Evolutionary conservation across 768 basidiomycete species (phyloP).

Genomic region (Collybiopsis confluens): DNA sequence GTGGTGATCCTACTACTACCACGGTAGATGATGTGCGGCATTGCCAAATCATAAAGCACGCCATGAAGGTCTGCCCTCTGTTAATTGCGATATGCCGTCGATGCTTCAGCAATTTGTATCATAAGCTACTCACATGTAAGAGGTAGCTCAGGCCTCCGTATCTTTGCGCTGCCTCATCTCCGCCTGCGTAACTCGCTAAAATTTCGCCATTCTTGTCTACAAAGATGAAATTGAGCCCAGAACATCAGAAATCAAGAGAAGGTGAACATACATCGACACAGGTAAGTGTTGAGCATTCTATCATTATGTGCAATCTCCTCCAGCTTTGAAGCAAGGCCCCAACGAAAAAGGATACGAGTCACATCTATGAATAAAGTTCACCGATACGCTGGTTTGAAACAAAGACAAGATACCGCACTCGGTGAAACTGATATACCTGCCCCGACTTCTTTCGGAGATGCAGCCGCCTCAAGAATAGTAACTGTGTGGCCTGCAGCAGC

Average conservation of each 20-base stretch:
- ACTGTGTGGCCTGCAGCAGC: slow-evolving; percentile 35
- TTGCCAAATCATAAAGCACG: slow-evolving; percentile 21
- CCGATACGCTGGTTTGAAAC: not conserved
- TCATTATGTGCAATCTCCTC: not conserved
- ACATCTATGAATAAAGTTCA: not conserved
- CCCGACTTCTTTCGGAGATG: slow-evolving; percentile 28
- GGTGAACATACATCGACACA: slow-evolving; percentile 1
- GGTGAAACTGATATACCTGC: slow-evolving; percentile 34
- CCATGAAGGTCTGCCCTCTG: slow-evolving; percentile 37
- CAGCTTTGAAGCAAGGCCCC: not conserved
- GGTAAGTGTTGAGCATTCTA: not conserved
- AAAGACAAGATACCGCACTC: not conserved
- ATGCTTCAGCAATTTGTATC: slow-evolving; percentile 4
- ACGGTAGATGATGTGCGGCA: slow-evolving; percentile 21
- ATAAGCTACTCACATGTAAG: slow-evolving; percentile 22
- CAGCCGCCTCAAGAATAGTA: slow-evolving; percentile 34
- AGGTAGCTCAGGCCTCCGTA: slow-evolving; percentile 35
- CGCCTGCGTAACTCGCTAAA: not conserved
- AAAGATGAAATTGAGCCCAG: not conserved
- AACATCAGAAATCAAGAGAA: too few relatives aligned
- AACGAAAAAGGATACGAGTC: slow-evolving; percentile 2
- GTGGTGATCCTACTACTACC: slow-evolving; percentile 22
- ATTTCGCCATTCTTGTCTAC: not conserved
- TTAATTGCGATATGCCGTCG: slow-evolving; percentile 15
- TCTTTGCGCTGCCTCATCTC: not conserved